Base-by-base conservation (phyloP, 1,284 basidiomycete genomes). In the Baeospora myosura region DNA sequence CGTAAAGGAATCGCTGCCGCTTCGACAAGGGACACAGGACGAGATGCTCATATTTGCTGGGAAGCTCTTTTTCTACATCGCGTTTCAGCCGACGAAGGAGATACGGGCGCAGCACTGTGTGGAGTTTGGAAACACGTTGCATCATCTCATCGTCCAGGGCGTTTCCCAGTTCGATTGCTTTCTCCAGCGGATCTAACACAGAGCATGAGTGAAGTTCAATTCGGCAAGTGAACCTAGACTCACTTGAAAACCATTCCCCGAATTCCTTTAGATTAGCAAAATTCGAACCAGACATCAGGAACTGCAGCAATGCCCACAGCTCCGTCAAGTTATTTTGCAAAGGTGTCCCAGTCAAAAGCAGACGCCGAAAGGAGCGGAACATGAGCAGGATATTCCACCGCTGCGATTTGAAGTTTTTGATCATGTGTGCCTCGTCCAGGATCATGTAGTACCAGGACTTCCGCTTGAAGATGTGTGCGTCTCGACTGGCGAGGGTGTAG, bases 361-460 rank as follows among this genome's bases (percentile, higher is more conserved):
- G 64, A 5, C 94, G 79, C 22, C 90, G 79, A 54, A 89, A 87
- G 3, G 92, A 90, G 39, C 90, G 83, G 66, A 97, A 96, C 70
- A 92, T 88, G n/a, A 97, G 72, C 22, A 98, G 64, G 10, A 85
- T 93, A 58, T 93, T 92, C 94, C 94, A 97, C 36, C 94, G 78
- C 62, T 97, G 92, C 1, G 88, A 91, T 51, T 86, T 85, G 66
- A 96, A 97, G 64, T 97, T 98, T 68, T 97, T 97, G 79, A 98
- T 96, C 79, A 97, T 95, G 58, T 98, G 93, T 5, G 93, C 94
- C 64, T 97, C 94, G 61, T 96, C 93, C 8, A 97, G 76, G 49
- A 97, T 83, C 81, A 97, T 88, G 58, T 97, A 97, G 58, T 92
- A 90, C 94, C 94, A 97, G 36, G 81, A 73, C 64, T 95, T 96